Evolutionary conservation across 805 yeast genomes (phyloP).

Genomic region (Metschnikowia chrysomelidarum): DNA sequence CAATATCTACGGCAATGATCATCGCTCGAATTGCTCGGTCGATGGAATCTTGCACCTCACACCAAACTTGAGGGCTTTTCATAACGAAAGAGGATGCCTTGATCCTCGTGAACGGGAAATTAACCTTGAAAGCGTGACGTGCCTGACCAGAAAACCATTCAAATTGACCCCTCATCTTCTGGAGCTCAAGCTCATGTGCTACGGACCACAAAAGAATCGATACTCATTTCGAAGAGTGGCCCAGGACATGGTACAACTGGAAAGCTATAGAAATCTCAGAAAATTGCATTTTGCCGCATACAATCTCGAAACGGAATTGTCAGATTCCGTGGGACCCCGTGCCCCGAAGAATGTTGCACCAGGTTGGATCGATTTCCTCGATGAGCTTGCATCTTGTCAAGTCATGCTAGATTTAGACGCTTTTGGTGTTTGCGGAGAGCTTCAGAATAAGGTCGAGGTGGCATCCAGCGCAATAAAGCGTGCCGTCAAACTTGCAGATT

Average conservation of each 20-base stretch:
- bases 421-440: conserved; percentile 25
- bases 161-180: conserved; percentile 4
- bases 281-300: conserved; percentile 19
- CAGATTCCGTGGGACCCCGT: too few species aligned
- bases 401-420: conserved; percentile 9
- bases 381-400: conserved; percentile 4
- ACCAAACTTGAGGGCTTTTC: conserved; percentile 7
- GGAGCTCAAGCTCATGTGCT: conserved; percentile 10
- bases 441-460: conserved; percentile 16
- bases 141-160: not conserved
- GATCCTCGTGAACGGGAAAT: conserved; percentile 1
- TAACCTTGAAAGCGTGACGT: conserved; percentile 4
- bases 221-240: conserved; percentile 11
- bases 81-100: conserved; percentile 4
- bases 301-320: too few species aligned
- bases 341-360: too few species aligned
- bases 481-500: conserved; percentile 15
- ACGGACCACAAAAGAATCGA: not conserved
- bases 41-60: too few species aligned
- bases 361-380: conserved; percentile 24
- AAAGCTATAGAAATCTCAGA: conserved; percentile 5
- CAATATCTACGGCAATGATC: conserved; percentile 2
- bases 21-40: too few species aligned
- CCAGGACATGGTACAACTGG: conserved; percentile 3
- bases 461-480: conserved; percentile 11